Evolutionary conservation across 345 rosid genomes (phyloP), one percentile per base, ranked within the genome.

Genomic region (Melastoma malabathricum): DNA sequence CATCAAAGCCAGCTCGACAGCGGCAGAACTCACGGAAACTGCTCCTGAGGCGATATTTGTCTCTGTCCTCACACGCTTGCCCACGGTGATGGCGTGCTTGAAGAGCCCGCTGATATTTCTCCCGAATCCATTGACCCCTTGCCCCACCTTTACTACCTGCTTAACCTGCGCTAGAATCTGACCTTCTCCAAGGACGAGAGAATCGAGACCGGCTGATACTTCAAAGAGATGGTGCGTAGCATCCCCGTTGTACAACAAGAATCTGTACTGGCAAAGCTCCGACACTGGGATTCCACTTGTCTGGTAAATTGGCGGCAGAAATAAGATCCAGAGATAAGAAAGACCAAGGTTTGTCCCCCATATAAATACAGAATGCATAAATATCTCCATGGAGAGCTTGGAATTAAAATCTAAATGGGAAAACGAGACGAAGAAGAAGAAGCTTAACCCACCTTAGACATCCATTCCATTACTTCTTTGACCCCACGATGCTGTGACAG

Each of bases 401-500:
- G 12, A 34, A 34, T 34, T 12, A 34, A 34, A 34, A 34, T 34
- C 41, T 34, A 34, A 34, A 22, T 22, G 25, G 25, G 4, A 22
- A 34, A 34, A 8, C 6, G 41, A 34, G 12, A 34, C 10, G 41
- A 18, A 19, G 43, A 15, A 27, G 13, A 34, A 53, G n/a, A 27
- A 22, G 16, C 52, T 50, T 38, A 50, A 20, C 25, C 38, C 43
- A 75, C 80, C 80, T 75, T 75, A 31, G 73, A 71, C 80, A 75
- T 68, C 80, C 80, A 75, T 50, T 75, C 76, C 13, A 76, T 75
- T 38, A 75, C 80, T 60, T 75, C 80, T 47, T 71, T 75, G 44
- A 71, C 80, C 15, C 80, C 80, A 20, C 80, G 76, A 55, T 75
- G 73, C 62, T 75, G 76, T 48, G 80, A 75, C 27, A 75, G 58